phyloP scores from a whole-genome alignment of 768 basidiomycete species.

The Tylopilus rubrobrunneus region DNA sequence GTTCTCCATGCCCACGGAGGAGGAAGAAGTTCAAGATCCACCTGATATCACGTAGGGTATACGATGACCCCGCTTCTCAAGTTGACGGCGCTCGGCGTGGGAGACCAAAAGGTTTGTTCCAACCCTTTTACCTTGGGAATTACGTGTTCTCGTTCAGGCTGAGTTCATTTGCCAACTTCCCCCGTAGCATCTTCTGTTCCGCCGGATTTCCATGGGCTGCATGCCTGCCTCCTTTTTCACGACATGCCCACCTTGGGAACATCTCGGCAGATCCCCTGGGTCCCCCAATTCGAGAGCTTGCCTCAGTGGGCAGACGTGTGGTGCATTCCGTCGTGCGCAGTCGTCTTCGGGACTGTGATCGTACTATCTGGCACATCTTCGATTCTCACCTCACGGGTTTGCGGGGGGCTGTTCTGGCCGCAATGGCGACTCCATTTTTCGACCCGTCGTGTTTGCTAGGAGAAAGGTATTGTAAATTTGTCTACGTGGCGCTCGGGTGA shows the following conservation, averaged over 20 bases:
- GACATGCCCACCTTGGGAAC: slow-evolving; percentile 25
- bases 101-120: slow-evolving; percentile 1
- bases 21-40: slow-evolving; percentile 6
- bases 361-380: background rate
- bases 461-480: background rate
- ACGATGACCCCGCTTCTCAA: background rate
- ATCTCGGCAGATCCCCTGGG: slow-evolving; percentile 20
- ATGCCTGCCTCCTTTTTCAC: slow-evolving; percentile 4
- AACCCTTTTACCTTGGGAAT: slow-evolving; percentile 10
- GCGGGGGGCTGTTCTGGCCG: slow-evolving; percentile 10
- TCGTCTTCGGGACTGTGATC: slow-evolving; percentile 1
- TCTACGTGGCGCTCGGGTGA: background rate
- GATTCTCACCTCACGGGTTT: slow-evolving; percentile 20
- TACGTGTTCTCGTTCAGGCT: slow-evolving; percentile 3
- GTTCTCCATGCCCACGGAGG: slow-evolving; percentile 5
- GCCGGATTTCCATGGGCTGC: slow-evolving; percentile 23
- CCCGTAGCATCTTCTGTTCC: slow-evolving; percentile 8
- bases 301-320: background rate
- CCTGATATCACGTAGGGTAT: slow-evolving; percentile 4
- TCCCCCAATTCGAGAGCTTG: background rate
- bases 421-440: slow-evolving; percentile 11
- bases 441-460: background rate
- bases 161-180: background rate
- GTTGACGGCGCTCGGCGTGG: slow-evolving; percentile 5
- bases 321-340: background rate